A percentile compares a stretch with the other conserved stretches of the same genome.
Evolutionary conservation across 352 stramenopile genomes (phyloP).

Genomic region (Achlya hypogyna): DNA sequence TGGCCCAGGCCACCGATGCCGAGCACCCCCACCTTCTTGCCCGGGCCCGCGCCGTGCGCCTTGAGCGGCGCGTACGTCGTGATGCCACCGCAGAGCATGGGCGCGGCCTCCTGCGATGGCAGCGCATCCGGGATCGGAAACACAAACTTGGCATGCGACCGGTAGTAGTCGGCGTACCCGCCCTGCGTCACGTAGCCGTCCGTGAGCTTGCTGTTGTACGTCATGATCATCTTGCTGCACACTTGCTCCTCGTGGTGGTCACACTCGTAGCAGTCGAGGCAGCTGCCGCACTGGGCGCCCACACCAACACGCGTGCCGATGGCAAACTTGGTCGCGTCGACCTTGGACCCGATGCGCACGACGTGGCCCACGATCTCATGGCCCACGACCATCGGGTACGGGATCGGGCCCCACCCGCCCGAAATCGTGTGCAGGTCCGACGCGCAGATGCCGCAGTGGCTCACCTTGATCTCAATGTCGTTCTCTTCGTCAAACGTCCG

Average conservation of each 20-base stretch:
- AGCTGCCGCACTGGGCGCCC: constrained; percentile 40
- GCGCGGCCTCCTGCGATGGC: constrained; percentile 37
- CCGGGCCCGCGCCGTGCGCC: constrained; percentile 39
- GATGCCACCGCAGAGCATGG: constrained; percentile 79
- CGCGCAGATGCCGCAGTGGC: constrained; percentile 27
- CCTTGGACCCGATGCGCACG: constrained; percentile 22
- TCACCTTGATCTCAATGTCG: constrained; percentile 28
- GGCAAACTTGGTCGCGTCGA: constrained; percentile 40
- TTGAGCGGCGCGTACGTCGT: constrained; percentile 73
- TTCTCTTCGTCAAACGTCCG: constrained; percentile 19
- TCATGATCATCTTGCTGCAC: constrained; percentile 25
- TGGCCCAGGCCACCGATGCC: constrained; percentile 82
- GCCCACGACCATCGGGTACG: constrained; percentile 38
- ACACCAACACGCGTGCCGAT: too few relatives aligned
- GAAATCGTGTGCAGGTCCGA: constrained; percentile 27
- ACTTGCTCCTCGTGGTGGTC: constrained; percentile 30
- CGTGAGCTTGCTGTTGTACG: constrained; percentile 26
- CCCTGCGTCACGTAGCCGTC: constrained; percentile 32
- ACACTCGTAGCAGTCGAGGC: constrained; percentile 32
- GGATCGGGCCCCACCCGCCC: constrained; percentile 23
- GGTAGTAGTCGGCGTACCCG: constrained; percentile 67
- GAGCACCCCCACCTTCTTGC: constrained; percentile 52
- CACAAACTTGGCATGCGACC: constrained; percentile 45
- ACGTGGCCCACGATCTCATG: constrained; percentile 48
- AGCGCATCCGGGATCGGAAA: constrained; percentile 70